Evolutionary conservation across 805 yeast genomes (phyloP), one percentile per base, ranked within the genome.

Genomic region (Suhomyces emberorum): DNA sequence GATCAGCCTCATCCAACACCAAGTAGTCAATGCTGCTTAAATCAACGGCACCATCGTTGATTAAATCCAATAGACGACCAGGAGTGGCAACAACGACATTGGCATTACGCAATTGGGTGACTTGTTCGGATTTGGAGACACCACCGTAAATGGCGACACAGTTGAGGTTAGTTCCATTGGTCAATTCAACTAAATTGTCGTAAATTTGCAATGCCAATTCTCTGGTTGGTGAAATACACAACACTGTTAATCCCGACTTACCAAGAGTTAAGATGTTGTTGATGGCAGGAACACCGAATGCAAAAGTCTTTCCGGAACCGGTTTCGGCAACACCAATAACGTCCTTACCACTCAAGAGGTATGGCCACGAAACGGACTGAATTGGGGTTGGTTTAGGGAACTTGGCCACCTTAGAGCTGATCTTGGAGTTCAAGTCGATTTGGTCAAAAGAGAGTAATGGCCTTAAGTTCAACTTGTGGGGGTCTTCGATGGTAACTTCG

Each of bases 241-340:
- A 72, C 3, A 88, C 95, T 51, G 79, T 78, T 38, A 85, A 72
- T 14, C 83, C 83, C 24, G 61, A 63, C 31, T 64, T 60, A 55
- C 59, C 59, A 31, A 70, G 51, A 31, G 67, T 54, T 27, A 79
- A 52, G 39, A 91, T 66, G 44, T 80, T 79, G 54, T 87, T 73
- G 35, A 91, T 75, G n/a, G 97, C 96, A 32, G 99, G 98, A 21
- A 93, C 93, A 58, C 96, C 96, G 59, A 91, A 93, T 0, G 96
- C 98, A 64, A 91, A 83, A 0, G 98, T 91, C 63, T 91, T 91
- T 55, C 98, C 98, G 1, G 96, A 87, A 25, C 98, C 98, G 3
- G 98, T 91, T 65, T 91, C 97, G 10, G 98, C 98, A 46, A 91
- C 96, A 60, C 98, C 98, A 47, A 91, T 77, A 17, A 89, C 95